phyloP scores from a whole-genome alignment of 306 rosid genomes.

The Pueraria montana region DNA sequence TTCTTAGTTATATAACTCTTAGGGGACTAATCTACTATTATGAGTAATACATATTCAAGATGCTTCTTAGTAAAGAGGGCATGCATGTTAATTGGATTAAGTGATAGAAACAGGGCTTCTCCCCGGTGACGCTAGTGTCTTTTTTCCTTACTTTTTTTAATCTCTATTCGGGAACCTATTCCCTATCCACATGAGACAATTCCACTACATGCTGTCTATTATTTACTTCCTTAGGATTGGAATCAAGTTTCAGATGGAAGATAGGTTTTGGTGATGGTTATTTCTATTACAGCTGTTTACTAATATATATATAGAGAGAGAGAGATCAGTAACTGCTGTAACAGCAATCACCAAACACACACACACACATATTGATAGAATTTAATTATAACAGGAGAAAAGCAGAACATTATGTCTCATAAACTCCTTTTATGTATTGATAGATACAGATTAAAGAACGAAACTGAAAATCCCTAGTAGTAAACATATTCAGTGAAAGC shows the following conservation, averaged over 20 bases:
- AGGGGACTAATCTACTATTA: not conserved
- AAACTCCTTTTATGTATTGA: not conserved
- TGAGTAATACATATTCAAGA: not conserved
- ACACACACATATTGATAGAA: too few species aligned
- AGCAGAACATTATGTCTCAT: slow-evolving; percentile 1
- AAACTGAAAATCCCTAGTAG: not conserved
- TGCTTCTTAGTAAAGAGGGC: not conserved
- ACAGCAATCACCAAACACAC: too few species aligned
- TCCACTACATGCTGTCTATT: not conserved
- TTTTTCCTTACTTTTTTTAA: not conserved
- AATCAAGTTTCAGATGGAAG: not conserved
- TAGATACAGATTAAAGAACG: not conserved
- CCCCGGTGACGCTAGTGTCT: not conserved
- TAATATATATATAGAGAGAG: too few species aligned
- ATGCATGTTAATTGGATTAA: not conserved
- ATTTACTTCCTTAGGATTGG: not conserved
- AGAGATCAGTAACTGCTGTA: too few species aligned
- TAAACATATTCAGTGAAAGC: slow-evolving; percentile 26
- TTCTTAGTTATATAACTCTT: not conserved
- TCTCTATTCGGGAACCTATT: not conserved
- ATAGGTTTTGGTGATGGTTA: not conserved
- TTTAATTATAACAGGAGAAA: not conserved
- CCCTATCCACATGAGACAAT: not conserved
- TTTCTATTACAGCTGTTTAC: not conserved
- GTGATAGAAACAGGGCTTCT: not conserved